Conservation (phyloP, 805 yeast species). For the Yamadazyma nakazawae region DNA sequence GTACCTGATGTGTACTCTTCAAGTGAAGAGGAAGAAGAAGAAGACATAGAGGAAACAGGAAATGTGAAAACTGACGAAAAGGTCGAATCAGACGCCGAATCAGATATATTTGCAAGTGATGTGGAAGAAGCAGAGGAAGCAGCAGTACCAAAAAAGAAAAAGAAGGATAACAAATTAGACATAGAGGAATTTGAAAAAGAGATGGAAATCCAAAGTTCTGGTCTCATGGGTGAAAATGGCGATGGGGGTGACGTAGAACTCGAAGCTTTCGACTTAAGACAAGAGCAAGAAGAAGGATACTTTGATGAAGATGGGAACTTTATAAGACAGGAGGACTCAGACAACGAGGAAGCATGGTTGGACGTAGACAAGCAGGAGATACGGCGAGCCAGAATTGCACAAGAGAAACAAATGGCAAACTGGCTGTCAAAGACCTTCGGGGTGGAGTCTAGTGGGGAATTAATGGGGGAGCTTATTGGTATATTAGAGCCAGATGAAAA, state of each 20-base stretch:
- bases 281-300: constrained; percentile 56
- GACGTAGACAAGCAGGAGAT: constrained; percentile 21
- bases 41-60: not conserved
- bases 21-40: constrained; percentile 1
- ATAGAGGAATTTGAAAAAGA: constrained; percentile 25
- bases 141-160: not conserved
- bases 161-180: constrained; percentile 13
- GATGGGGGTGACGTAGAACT: constrained; percentile 29
- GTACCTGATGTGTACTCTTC: constrained; percentile 3
- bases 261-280: constrained; percentile 59
- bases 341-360: constrained; percentile 20
- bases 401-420: constrained; percentile 26
- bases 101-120: constrained; percentile 45
- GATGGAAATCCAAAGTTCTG: constrained; percentile 17
- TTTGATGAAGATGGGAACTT: constrained; percentile 64
- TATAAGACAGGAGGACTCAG: constrained; percentile 35
- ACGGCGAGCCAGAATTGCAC: constrained; percentile 40
- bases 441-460: constrained; percentile 5
- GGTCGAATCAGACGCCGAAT: constrained; percentile 29
- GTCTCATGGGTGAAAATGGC: constrained; percentile 18
- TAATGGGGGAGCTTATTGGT: not conserved
- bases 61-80: not conserved
- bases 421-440: constrained; percentile 2
- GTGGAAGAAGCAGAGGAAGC: constrained; percentile 12
- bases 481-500: constrained; percentile 56